Evolutionary conservation across 768 basidiomycete genomes (phyloP).

Genomic region (Agrocybe praecox): DNA sequence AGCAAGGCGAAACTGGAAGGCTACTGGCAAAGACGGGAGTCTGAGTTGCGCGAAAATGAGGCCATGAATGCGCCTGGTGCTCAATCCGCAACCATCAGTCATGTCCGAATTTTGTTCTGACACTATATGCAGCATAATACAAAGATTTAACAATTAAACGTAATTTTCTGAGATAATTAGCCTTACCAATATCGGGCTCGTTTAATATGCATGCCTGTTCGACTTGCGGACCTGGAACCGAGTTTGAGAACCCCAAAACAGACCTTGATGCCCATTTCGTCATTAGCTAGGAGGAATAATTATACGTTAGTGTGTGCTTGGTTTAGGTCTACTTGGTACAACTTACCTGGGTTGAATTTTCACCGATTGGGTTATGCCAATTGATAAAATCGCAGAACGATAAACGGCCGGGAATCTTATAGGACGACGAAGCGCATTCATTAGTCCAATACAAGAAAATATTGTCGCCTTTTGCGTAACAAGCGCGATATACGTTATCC

Average conservation of each 20-base stretch:
- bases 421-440: conserved; percentile 31
- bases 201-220: conserved; percentile 32
- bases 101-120: conserved; percentile 41
- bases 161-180: conserved; percentile 6
- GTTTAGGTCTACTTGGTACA: not conserved
- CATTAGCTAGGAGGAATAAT: conserved; percentile 42
- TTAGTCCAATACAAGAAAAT: conserved; percentile 59
- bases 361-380: conserved; percentile 54
- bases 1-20: conserved; percentile 50
- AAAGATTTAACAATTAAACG: not conserved
- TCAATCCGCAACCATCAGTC: conserved; percentile 59
- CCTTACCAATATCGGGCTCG: conserved; percentile 49
- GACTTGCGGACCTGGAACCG: conserved; percentile 55
- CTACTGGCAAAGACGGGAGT: conserved; percentile 39
- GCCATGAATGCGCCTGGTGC: conserved; percentile 36
- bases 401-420: conserved; percentile 26
- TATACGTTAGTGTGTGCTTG: not conserved
- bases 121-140: conserved; percentile 12
- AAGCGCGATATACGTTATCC: conserved; percentile 57
- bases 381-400: conserved; percentile 50
- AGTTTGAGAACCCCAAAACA: conserved; percentile 63
- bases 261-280: conserved; percentile 66
- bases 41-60: conserved; percentile 30
- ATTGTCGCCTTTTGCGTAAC: conserved; percentile 60
- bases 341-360: conserved; percentile 52